Evolutionary conservation across 2,329 filamentous ascomycete genomes (phyloP), one percentile per base, ranked within the genome.

Genomic region (Colletotrichum sp.): DNA sequence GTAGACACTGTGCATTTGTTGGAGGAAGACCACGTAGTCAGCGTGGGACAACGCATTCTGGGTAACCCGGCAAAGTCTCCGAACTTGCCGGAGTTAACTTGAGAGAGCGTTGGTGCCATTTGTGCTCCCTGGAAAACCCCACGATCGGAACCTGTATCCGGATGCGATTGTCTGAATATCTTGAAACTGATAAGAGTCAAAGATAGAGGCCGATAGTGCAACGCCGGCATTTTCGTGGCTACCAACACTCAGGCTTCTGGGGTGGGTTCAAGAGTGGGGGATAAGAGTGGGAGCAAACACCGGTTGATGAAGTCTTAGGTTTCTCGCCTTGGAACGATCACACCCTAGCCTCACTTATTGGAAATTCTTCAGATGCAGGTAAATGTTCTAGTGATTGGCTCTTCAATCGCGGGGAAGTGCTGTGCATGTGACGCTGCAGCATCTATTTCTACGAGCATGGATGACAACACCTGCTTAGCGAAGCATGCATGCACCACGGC

Each of bases 1-100:
- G 10, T 12, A 6, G 0, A 2, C 30, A n/a, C 18, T 21, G 18
- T 7, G 13, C 0, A 21, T 28, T 12, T 1, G 6, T 18, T 2
- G 16, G 55, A 28, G 26, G 21, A 16, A 59, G 13, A 3, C 13
- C 55, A 28, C 3, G 21, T 59, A 59, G 28, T 62, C 16, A 34
- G 28, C 5, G n/a, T 32, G 9, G 59, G 59, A 13, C 28, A 62
- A 32, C 5, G 6, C 5, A 15, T 62, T 24, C 7, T 30, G 10
- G 28, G 59, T 5, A 18, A 62, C 28, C 7, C 28, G 44, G 44
- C 44, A 2, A 52, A 21, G 44, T 13, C n/a, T 21, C 44, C n/a
- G 44, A 52, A 52, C 6, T 52, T 21, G 44, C 44, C 44, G 44
- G n/a, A 52, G 10, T 21, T 2, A 24, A 8, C n/a, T 52, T 24